phyloP scores from a whole-genome alignment of 2,329 filamentous ascomycete species.

The Ophiostoma populinum region DNA sequence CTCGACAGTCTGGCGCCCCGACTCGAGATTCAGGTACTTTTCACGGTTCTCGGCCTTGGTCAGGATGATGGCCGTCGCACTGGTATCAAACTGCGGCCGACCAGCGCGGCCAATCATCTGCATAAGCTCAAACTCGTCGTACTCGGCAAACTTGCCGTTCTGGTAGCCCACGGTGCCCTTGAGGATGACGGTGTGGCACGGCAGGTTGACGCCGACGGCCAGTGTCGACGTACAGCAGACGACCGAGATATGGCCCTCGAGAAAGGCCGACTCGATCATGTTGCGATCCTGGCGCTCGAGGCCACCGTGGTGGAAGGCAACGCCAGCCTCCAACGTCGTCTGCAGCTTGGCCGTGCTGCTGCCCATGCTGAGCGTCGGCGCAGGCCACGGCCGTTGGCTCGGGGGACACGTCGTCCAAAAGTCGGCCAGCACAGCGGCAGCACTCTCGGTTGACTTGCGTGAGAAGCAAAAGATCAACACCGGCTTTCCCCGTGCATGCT shows the following conservation, averaged over 20 bases:
- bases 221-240: constrained; percentile 81
- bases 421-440: constrained; percentile 48
- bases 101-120: constrained; percentile 81
- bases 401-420: constrained; percentile 40
- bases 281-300: constrained; percentile 46
- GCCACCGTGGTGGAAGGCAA: constrained; percentile 72
- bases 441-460: constrained; percentile 48
- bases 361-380: constrained; percentile 30
- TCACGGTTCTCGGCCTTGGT: constrained; percentile 47
- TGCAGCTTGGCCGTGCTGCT: constrained; percentile 45
- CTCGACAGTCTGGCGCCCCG: constrained; percentile 56
- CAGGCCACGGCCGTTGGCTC: constrained; percentile 43
- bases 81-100: constrained; percentile 66
- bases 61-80: constrained; percentile 62
- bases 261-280: constrained; percentile 48
- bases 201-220: constrained; percentile 68
- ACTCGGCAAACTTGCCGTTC: constrained; percentile 44
- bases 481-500: constrained; percentile 53
- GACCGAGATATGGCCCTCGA: constrained; percentile 54
- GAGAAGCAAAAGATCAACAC: constrained; percentile 76
- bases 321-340: constrained; percentile 32
- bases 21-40: constrained; percentile 57
- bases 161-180: constrained; percentile 60
- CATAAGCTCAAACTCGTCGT: constrained; percentile 71
- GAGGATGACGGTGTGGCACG: constrained; percentile 67